A percentile compares a stretch with the other conserved stretches of the same genome.
Evolutionary conservation across 1,284 basidiomycete species (phyloP).

Genomic region (Schizophyllum amplum): DNA sequence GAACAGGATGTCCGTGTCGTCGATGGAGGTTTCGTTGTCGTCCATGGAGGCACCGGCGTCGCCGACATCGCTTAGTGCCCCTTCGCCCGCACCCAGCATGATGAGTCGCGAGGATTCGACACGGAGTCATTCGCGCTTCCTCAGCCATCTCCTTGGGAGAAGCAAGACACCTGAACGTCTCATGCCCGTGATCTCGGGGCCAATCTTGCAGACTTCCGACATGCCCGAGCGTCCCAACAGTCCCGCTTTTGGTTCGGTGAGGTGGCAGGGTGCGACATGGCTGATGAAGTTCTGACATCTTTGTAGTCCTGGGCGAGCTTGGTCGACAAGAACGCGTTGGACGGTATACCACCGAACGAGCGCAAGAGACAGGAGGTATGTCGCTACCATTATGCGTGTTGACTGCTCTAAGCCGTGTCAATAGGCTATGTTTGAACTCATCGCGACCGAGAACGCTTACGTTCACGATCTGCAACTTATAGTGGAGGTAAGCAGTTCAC

Average conservation of each 20-base stretch:
- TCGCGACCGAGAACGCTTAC: constrained; percentile 81
- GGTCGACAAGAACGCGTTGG: constrained; percentile 75
- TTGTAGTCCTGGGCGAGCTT: constrained; percentile 90
- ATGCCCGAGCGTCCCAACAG: constrained; percentile 20
- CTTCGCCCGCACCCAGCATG: constrained; percentile 13
- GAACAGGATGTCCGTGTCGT: constrained; percentile 55
- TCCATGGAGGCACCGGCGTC: constrained; percentile 14
- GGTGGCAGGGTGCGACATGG: no score
- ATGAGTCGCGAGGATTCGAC: constrained; percentile 19
- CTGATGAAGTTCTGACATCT: no score
- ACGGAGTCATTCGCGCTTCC: constrained; percentile 32
- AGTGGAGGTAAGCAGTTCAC: constrained; percentile 57
- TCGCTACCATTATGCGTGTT: constrained; percentile 34
- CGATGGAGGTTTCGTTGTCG: constrained; percentile 35
- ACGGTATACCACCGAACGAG: constrained; percentile 69
- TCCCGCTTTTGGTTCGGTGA: constrained; percentile 62
- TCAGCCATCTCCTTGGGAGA: constrained; percentile 47
- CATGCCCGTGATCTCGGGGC: constrained; percentile 47
- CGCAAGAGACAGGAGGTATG: constrained; percentile 87
- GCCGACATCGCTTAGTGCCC: constrained; percentile 18
- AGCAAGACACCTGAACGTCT: constrained; percentile 20
- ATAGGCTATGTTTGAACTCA: constrained; percentile 87
- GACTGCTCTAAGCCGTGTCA: background rate
- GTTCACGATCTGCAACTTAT: constrained; percentile 87
- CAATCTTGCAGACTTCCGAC: constrained; percentile 35